Evolutionary conservation across 805 yeast genomes (phyloP), one percentile per base, ranked within the genome.

Genomic region (Myxozyma sirexii): DNA sequence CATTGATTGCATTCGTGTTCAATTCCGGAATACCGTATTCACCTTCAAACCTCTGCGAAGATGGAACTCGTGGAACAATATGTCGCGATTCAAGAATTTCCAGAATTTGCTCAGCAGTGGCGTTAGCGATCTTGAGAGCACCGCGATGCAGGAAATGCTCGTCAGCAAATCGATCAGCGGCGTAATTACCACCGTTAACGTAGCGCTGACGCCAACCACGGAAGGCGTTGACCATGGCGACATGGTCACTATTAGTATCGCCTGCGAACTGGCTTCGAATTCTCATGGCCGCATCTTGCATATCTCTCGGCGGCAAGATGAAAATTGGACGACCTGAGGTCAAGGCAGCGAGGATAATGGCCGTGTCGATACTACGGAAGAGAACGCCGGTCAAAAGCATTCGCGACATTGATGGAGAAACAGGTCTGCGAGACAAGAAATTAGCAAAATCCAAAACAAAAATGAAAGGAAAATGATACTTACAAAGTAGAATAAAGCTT

Each of bases 321-420:
- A 64, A 64, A 10, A 63, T n/a, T 21, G 48, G 46, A 13, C 62
- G 56, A 13, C 33, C 35, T 4, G 57, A 35, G 4, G 54, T 27
- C 21, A 35, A 12, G 5, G 66, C 58, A 17, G 67, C 67, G 24
- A 59, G 29, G 26, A 60, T 39, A 23, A 64, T 38, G 37, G 57
- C 56, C 13, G 64, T 56, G 44, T 64, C 67, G n/a, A 64, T 33
- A 41, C 66, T 63, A 23, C 62, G 55, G 59, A 64, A 64, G 4
- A 60, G 21, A 17, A 56, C 37, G 3, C 59, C 64, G 41, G 59
- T 54, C 41, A 64, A 41, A n/a, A 62, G 23, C 66, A 64, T 63
- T 10, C 62, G 57, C 19, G 56, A 61, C 12, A 61, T 49, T n/a
- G 31, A 12, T 3, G 66, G 66, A 2, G 47, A 50, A 21, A 61